These are phyloP conservation scores for Hypericum androsaemum DNA, from an alignment of 345 rosid species.

Conservation along the genomic window DNA sequence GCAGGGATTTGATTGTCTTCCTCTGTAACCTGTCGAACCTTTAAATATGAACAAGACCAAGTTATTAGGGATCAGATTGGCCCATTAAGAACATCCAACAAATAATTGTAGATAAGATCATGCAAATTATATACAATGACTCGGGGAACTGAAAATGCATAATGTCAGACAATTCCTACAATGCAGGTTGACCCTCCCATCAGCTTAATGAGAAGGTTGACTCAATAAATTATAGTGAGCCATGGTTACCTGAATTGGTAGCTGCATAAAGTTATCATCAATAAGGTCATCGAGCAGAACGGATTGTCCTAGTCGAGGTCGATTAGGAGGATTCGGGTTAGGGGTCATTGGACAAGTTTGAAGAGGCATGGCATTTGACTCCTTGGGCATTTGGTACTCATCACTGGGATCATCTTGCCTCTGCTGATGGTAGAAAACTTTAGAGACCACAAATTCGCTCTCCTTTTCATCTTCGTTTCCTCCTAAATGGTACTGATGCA, in stretches of 20 bases:
- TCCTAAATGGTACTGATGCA: slow-evolving; percentile 91
- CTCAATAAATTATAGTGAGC: not conserved
- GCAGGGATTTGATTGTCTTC: slow-evolving; percentile 18
- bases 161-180: too few species aligned
- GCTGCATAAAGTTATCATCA: slow-evolving; percentile 14
- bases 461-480: slow-evolving; percentile 52
- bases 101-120: too few species aligned
- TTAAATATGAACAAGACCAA: slow-evolving; percentile 3
- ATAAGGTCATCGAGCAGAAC: slow-evolving; percentile 19
- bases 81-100: too few species aligned
- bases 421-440: slow-evolving; percentile 50
- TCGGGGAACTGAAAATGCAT: too few species aligned
- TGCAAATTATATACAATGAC: too few species aligned
- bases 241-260: slow-evolving; percentile 27
- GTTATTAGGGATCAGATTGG: too few species aligned
- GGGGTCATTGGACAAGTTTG: slow-evolving; percentile 62
- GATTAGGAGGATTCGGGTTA: slow-evolving; percentile 45
- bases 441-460: slow-evolving; percentile 74
- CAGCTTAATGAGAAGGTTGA: too few species aligned
- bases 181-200: too few species aligned
- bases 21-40: slow-evolving; percentile 25
- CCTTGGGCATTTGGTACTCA: slow-evolving; percentile 18
- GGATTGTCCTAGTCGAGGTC: slow-evolving; percentile 32
- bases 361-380: slow-evolving; percentile 27
- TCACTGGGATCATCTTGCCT: slow-evolving; percentile 34